Conservation (phyloP, 2,329 filamentous ascomycete species). For the Penicillium griseofulvum region DNA sequence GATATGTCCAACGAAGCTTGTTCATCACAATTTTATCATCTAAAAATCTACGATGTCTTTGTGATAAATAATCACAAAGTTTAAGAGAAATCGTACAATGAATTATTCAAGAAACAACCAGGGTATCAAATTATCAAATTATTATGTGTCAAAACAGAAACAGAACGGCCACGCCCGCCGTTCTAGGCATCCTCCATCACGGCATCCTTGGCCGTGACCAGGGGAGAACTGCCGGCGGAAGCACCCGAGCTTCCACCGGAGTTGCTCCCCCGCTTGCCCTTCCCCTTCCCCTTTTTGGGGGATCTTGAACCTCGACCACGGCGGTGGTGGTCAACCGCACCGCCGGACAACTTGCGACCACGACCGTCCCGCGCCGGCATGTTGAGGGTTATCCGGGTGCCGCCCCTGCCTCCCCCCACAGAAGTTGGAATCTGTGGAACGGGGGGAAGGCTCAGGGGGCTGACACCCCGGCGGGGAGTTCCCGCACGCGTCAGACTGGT, state of each 20-base stretch:
- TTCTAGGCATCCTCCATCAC: neutral
- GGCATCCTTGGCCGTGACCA: neutral
- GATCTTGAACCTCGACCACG: neutral
- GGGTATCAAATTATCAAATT: neutral
- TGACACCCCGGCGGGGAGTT: neutral
- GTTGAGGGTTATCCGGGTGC: neutral
- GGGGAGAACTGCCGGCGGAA: neutral
- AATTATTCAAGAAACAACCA: neutral
- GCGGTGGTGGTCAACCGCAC: neutral
- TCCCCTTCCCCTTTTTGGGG: neutral
- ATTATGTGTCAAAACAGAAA: neutral
- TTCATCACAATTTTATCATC: neutral
- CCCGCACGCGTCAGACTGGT: constrained; percentile 1
- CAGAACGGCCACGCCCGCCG: neutral
- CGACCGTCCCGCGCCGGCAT: neutral
- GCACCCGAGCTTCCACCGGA: neutral
- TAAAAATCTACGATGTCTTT: neutral
- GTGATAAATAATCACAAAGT: neutral
- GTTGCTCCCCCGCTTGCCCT: neutral
- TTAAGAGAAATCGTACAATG: neutral
- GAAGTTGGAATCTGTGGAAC: neutral
- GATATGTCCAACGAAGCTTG: too few species aligned
- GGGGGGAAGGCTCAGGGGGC: neutral
- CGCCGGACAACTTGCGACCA: neutral
- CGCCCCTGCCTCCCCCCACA: neutral